Evolutionary conservation across 2,329 filamentous ascomycete species (phyloP), one percentile per base, ranked within the genome.

Genomic region (Ophiocordyceps camponoti-floridani): DNA sequence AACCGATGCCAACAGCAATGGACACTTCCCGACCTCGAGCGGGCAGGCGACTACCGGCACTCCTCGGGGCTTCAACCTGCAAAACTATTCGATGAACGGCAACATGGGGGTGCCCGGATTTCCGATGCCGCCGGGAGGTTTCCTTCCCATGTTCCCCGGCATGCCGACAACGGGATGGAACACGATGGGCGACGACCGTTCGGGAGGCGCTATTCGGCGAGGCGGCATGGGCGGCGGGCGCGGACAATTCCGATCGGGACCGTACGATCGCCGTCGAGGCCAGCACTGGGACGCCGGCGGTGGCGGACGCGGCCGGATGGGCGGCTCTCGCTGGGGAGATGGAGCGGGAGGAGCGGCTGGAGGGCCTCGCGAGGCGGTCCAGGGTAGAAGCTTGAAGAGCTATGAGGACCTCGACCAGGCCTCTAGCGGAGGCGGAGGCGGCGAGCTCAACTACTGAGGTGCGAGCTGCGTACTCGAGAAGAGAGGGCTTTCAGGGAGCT

Each of bases 371-470:
- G 88, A 96, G 62, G 89, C 91, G 11, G 87, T 94, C 1, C 85
- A 93, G 52, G 91, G 91, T 5, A 77, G 91, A 46, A 94, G 84
- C 48, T 66, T 98, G 51, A 94, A 94, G 72, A 95, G 86, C 61
- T 98, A 98, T 58, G 93, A 98, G 62, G 91, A 98, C 58, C 69
- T 98, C 23, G 91, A 98, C 65, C 89, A 93, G 41, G 81, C 82
- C 47, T 78, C 78, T 35, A 77, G 79, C 13, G 70, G 75, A 33
- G 84, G 81, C 38, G 78, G 81, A 38, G 83, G 84, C 27, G 89
- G 94, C 65, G 67, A 95, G 65, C 67, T 96, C 55, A 93, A 96
- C 63, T 96, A 96, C 58, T 96, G 18, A 45, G 7, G 5, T 6
- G n/a, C 4, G 8, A 10, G 30, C 23, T 23, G 23, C 23, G 23